Evolutionary conservation across 495 filamentous ascomycete genomes (phyloP), one percentile per base, ranked within the genome.

Genomic region (Podospora comata): DNA sequence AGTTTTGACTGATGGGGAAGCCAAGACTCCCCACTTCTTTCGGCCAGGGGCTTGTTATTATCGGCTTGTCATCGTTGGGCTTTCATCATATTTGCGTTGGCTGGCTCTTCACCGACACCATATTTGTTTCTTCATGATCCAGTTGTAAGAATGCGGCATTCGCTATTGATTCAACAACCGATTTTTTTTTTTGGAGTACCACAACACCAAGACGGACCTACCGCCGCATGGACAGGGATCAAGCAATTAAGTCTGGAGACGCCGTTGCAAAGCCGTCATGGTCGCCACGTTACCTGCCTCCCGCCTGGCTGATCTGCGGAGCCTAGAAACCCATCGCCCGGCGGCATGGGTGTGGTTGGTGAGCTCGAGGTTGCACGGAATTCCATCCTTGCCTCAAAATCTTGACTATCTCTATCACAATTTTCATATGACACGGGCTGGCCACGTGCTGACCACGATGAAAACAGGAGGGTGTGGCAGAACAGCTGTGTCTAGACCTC

Each of bases 191-290:
- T 23, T 1, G 23, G 67, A 56, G 5, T n/a, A 58, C 68, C 55
- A 67, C 68, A 64, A 44, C n/a, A 58, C 68, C 39, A 67, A 68
- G 66, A 44, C 60, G 69, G 67, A 34, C 67, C 26, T 72, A 57
- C 65, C 68, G 60, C 64, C 63, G 66, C 60, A 68, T 69, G n/a
- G 65, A 70, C 74, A 76, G 64, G 74, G 72, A 66, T 70, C 59
- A 58, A 60, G 44, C 66, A 13, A 55, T 48, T 53, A 61, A 48
- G 27, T 16, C 64, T 63, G 66, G 70, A 65, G 55, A 71, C 54
- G 54, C 66, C 69, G 66, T 71, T 67, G 67, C 32, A 30, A 30
- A 62, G n/a, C 53, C 27, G 48, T 63, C 65, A 13, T 48, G 66
- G 28, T 74, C 66, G 72, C 74, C 72, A 72, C 68, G 62, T 44